Evolutionary conservation across 306 rosid species (phyloP).

Genomic region (Myrica gale): DNA sequence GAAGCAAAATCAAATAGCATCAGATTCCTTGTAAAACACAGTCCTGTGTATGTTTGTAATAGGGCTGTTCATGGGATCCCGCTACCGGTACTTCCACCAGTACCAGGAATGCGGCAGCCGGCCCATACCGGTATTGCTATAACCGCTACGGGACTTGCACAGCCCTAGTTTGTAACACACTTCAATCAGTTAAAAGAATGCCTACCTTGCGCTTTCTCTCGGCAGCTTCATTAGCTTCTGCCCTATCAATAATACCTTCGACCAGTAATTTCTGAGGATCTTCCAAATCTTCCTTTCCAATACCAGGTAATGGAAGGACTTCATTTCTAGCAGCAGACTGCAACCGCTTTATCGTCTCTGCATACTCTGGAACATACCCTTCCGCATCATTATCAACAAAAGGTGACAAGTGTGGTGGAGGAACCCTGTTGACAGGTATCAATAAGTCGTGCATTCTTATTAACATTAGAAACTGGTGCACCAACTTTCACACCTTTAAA

Average conservation of each 20-base stretch:
- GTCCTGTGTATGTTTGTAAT: not conserved
- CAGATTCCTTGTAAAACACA: not conserved
- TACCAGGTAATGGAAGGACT: constrained; percentile 77
- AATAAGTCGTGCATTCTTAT: not conserved
- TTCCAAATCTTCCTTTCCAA: constrained; percentile 66
- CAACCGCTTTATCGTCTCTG: constrained; percentile 68
- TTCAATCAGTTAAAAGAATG: not conserved
- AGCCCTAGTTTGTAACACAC: not conserved
- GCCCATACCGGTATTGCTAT: no score
- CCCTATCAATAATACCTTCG: constrained; percentile 72
- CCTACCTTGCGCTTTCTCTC: constrained; percentile 67
- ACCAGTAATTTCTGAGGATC: constrained; percentile 73
- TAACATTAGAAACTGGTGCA: not conserved
- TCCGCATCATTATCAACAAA: constrained; percentile 74
- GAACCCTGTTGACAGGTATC: constrained; percentile 49
- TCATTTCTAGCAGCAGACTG: constrained; percentile 68
- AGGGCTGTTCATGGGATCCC: no score
- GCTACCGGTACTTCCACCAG: no score
- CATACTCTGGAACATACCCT: constrained; percentile 91
- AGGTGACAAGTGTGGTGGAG: constrained; percentile 93
- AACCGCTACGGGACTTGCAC: no score
- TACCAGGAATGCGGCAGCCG: no score
- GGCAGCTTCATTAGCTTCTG: constrained; percentile 81
- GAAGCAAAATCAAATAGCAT: not conserved
- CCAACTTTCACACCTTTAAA: not conserved